Conservation (phyloP, 1,284 basidiomycete genomes). For the Sanghuangporus baumii region DNA sequence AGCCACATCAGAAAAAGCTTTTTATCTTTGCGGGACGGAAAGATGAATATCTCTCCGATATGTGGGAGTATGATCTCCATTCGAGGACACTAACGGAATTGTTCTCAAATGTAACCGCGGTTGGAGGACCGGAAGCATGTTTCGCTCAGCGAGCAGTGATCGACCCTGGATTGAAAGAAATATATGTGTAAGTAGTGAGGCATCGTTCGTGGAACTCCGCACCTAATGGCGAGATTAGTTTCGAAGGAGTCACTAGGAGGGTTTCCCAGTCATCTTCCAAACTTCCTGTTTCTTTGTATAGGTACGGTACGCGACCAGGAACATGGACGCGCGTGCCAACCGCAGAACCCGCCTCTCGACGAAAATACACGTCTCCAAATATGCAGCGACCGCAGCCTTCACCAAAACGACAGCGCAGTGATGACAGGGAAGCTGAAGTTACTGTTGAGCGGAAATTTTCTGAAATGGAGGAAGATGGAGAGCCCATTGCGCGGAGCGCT, state of each 20-base stretch:
- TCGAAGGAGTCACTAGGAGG: neutral
- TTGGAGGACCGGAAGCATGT: slow-evolving; percentile 59
- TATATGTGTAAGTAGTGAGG: slow-evolving; percentile 60
- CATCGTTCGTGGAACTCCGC: neutral
- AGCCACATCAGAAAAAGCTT: slow-evolving; percentile 48
- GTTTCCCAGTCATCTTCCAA: slow-evolving; percentile 25
- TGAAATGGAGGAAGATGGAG: slow-evolving; percentile 23
- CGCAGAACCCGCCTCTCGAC: neutral
- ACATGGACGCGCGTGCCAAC: slow-evolving; percentile 53
- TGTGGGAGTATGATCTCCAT: slow-evolving; percentile 64
- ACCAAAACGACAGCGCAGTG: slow-evolving; percentile 12
- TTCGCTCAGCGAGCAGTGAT: slow-evolving; percentile 69
- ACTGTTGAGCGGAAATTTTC: slow-evolving; percentile 14
- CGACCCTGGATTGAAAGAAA: slow-evolving; percentile 54
- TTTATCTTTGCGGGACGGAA: slow-evolving; percentile 70
- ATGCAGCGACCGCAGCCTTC: neutral
- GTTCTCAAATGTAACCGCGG: slow-evolving; percentile 50
- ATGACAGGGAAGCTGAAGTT: neutral
- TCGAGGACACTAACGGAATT: slow-evolving; percentile 56
- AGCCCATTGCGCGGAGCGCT: slow-evolving; percentile 58
- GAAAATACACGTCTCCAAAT: neutral
- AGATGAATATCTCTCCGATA: slow-evolving; percentile 63
- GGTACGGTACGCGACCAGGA: slow-evolving; percentile 51
- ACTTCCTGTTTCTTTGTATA: slow-evolving; percentile 58
- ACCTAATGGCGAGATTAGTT: neutral